Evolutionary conservation across 2,329 filamentous ascomycete species (phyloP), one percentile per base, ranked within the genome.

Genomic region (Amauroascus niger): DNA sequence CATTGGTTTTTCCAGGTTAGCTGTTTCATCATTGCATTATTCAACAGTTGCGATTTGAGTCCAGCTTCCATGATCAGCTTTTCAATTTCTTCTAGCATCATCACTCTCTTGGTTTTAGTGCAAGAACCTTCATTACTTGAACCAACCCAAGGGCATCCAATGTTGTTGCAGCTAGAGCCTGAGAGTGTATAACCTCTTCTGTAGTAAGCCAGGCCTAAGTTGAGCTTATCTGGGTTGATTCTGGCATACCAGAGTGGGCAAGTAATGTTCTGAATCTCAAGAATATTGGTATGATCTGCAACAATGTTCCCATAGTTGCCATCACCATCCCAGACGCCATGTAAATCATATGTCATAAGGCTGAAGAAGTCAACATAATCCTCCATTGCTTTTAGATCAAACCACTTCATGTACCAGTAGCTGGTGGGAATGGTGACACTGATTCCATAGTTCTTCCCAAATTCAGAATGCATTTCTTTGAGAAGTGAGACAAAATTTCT

Each of bases 241-340:
- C 52, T 46, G 28, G 58, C 57, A 2, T 60, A 50, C 66, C 65
- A 69, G 1, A 70, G 39, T 0, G 67, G 58, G 44, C 67, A 59
- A 2, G 68, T 7, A 58, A 60, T 39, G 58, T 45, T 33, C 18
- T 20, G 16, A 22, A 52, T 45, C 40, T 7, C 65, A 65, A 5
- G 67, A 32, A 49, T 67, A 67, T 5, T 64, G 67, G 46, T 62
- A 55, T 3, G 57, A 50, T 22, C 56, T 52, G 9, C 16, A 9
- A 45, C n/a, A 22, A n/a, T 24, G 58, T 26, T 18, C 33, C 28
- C 14, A 52, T 18, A 62, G 28, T 53, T 22, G 26, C 54, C 60
- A 9, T 46, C 39, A 9, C 30, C 41, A 55, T 66, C 62, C 64
- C 63, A 66, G 13, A 45, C 55, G n/a, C 62, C 63, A 32, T 61